A percentile compares a stretch with the other conserved stretches of the same genome.
These are phyloP conservation scores for Carallia brachiata DNA, from an alignment of 345 rosid species.

Conservation along the genomic window DNA sequence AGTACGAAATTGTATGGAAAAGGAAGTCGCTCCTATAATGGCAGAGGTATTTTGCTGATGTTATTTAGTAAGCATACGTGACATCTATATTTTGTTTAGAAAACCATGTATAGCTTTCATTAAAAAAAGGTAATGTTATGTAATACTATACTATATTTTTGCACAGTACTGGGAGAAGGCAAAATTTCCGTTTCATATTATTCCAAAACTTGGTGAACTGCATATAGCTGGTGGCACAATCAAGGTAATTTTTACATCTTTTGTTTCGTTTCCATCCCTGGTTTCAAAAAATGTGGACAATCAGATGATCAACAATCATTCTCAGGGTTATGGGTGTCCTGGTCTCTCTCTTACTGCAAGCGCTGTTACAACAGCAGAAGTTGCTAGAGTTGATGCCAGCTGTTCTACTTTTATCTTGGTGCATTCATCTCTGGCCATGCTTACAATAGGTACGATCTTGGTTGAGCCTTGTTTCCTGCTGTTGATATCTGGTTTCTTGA, in stretches of 20 bases:
- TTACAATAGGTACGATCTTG: conserved; percentile 69
- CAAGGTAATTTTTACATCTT: conserved; percentile 47
- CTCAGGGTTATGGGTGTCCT: conserved; percentile 96
- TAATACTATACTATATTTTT: too few species aligned
- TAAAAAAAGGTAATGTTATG: too few species aligned
- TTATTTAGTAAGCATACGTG: background rate
- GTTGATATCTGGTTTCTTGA: background rate
- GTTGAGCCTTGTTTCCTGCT: background rate
- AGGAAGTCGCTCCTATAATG: conserved; percentile 90
- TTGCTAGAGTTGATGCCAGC: conserved; percentile 98
- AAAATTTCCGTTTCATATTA: conserved; percentile 80
- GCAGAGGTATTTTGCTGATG: conserved; percentile 50
- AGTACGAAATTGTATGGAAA: conserved; percentile 90
- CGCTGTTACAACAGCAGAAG: conserved; percentile 70
- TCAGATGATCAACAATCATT: conserved; percentile 17
- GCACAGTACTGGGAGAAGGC: conserved; percentile 99
- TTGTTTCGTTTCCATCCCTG: background rate
- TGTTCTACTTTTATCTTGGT: conserved; percentile 84
- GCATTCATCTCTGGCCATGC: conserved; percentile 94
- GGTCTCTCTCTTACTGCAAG: conserved; percentile 71
- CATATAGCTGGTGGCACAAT: conserved; percentile 81
- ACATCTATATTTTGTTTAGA: too few species aligned
- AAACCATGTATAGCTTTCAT: too few species aligned
- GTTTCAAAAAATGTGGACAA: background rate
- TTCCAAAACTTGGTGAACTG: conserved; percentile 73